These are phyloP conservation scores for Leishmania martiniquensis DNA, from an alignment of 208 protist species.

Conservation along the genomic window DNA sequence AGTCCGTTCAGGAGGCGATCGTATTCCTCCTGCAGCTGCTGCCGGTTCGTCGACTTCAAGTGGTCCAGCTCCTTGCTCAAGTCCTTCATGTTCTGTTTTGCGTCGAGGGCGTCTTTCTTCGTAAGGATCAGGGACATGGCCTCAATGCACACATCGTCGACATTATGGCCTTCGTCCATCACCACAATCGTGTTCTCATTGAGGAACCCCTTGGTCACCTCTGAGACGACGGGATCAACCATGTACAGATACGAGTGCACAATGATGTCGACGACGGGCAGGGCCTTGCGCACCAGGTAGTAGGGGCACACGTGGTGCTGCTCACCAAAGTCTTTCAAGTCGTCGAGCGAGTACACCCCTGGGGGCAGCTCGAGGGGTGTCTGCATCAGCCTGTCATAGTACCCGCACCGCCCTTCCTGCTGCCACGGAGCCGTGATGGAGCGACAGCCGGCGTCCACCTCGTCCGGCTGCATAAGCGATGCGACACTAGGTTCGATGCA, in stretches of 20 bases:
- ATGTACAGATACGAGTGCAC: conserved; percentile 99
- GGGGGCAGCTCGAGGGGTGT: conserved; percentile 72
- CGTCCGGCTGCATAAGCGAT: conserved; percentile 59
- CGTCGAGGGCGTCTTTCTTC: conserved; percentile 82
- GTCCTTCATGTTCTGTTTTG: conserved; percentile 85
- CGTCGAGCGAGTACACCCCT: conserved; percentile 97
- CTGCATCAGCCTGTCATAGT: conserved; percentile 82
- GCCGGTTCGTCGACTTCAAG: conserved; percentile 88
- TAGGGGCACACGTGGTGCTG: conserved; percentile 96
- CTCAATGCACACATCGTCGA: conserved; percentile 99
- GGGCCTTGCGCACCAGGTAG: conserved; percentile 85
- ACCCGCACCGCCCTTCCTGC: conserved; percentile 61
- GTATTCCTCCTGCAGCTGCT: conserved; percentile 95
- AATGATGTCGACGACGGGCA: conserved; percentile 97
- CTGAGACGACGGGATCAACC: conserved; percentile 98
- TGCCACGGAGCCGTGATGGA: conserved; percentile 95
- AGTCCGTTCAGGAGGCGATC: conserved; percentile 92
- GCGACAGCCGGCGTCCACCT: conserved; percentile 96
- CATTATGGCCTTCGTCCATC: conserved; percentile 99
- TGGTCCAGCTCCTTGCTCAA: conserved; percentile 72
- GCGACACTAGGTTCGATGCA: conserved; percentile 95
- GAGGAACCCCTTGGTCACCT: conserved; percentile 92
- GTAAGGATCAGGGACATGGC: conserved; percentile 97
- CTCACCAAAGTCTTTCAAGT: conserved; percentile 94
- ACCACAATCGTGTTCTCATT: conserved; percentile 97